These are phyloP conservation scores for Coemansia asiatica DNA, from an alignment of 192 early-diverging fungal species.

Conservation along the genomic window DNA sequence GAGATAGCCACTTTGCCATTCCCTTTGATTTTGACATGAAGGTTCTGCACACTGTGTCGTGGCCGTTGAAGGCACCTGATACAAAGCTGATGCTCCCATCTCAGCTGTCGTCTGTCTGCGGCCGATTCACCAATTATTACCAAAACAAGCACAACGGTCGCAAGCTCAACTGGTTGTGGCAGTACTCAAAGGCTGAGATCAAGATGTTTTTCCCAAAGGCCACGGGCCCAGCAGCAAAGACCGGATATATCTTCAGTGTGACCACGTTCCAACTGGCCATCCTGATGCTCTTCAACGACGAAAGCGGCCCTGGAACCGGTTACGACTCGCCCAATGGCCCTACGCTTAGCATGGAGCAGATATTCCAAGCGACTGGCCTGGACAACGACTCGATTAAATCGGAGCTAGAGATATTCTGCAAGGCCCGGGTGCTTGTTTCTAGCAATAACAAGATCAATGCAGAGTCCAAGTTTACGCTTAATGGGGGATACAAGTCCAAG, in stretches of 20 bases:
- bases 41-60: slow-evolving; percentile 82
- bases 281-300: slow-evolving; percentile 83
- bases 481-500: slow-evolving; percentile 83
- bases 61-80: slow-evolving; percentile 82
- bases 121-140: slow-evolving; percentile 85
- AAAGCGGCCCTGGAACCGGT: slow-evolving; percentile 55
- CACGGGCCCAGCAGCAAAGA: slow-evolving; percentile 73
- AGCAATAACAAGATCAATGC: slow-evolving; percentile 16
- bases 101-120: slow-evolving; percentile 81
- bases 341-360: slow-evolving; percentile 67
- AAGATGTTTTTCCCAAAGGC: slow-evolving; percentile 84
- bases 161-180: slow-evolving; percentile 94
- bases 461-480: slow-evolving; percentile 67
- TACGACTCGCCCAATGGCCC: slow-evolving; percentile 56
- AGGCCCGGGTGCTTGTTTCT: slow-evolving; percentile 73
- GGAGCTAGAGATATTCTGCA: slow-evolving; percentile 75
- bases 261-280: slow-evolving; percentile 94
- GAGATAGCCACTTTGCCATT: slow-evolving; percentile 38
- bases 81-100: slow-evolving; percentile 85
- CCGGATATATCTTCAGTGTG: slow-evolving; percentile 57
- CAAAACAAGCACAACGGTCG: slow-evolving; percentile 84
- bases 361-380: slow-evolving; percentile 73
- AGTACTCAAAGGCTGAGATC: slow-evolving; percentile 87
- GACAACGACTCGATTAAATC: slow-evolving; percentile 63
- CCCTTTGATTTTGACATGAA: slow-evolving; percentile 79